These are phyloP conservation scores for Septoria petroselini DNA, from an alignment of 2,329 filamentous ascomycete species.

Conservation along the genomic window DNA sequence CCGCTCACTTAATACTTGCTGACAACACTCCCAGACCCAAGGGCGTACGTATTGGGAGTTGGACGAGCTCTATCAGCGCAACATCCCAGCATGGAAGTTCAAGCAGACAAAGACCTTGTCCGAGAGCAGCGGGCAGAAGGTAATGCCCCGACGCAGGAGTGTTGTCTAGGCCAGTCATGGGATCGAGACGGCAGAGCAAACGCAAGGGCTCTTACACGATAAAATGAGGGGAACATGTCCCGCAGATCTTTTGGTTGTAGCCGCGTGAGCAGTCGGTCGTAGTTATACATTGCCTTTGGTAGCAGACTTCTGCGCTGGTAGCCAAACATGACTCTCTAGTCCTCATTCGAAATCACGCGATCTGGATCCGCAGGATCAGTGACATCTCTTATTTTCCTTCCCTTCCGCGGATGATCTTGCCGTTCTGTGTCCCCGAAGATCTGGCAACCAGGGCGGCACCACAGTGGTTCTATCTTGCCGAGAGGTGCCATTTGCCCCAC, in stretches of 20 bases:
- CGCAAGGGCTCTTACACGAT: too few species aligned
- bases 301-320: too few species aligned
- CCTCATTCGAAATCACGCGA: conserved; percentile 1
- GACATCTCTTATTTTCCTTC: background rate
- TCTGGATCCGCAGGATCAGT: background rate
- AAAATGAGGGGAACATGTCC: too few species aligned
- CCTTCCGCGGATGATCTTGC: background rate
- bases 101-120: conserved; percentile 12
- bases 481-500: conserved; percentile 44
- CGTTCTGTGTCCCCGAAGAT: background rate
- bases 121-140: conserved; percentile 7
- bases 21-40: conserved; percentile 7
- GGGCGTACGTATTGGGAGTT: conserved; percentile 26
- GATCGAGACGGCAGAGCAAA: too few species aligned
- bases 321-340: background rate
- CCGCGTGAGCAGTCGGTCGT: too few species aligned
- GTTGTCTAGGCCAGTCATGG: background rate
- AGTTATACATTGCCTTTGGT: too few species aligned
- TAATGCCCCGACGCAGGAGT: background rate
- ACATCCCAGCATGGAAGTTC: conserved; percentile 26
- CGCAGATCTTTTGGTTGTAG: too few species aligned
- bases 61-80: conserved; percentile 26
- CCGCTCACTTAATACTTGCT: background rate
- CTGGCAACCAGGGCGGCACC: conserved; percentile 39
- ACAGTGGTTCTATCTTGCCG: conserved; percentile 44